Evolutionary conservation across 148 eudicot genomes (phyloP).

Genomic region (Camellia lanceoleosa): DNA sequence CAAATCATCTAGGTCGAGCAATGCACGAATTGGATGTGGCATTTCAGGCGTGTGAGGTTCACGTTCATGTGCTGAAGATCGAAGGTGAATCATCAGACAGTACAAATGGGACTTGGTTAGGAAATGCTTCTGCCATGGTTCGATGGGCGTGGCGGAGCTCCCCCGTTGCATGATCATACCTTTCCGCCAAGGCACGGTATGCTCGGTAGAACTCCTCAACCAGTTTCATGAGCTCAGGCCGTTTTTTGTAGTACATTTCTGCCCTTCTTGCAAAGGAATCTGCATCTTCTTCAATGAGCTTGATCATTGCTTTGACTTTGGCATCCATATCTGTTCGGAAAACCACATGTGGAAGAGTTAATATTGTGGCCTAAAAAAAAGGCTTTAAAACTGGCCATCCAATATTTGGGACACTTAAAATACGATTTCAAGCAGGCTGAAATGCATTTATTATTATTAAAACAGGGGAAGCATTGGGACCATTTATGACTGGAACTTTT

Average conservation of each 20-base stretch:
- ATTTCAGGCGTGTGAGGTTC: constrained; percentile 51
- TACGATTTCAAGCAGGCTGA: neutral
- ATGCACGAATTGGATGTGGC: constrained; percentile 36
- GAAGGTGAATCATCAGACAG: constrained; percentile 64
- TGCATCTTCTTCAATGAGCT: constrained; percentile 98
- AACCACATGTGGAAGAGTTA: constrained; percentile 3
- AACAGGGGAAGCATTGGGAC: constrained; percentile 3
- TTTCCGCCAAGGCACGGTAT: constrained; percentile 93
- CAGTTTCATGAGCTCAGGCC: constrained; percentile 96
- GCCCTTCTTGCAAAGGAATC: constrained; percentile 99
- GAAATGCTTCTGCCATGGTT: constrained; percentile 84
- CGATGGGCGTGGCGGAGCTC: constrained; percentile 91
- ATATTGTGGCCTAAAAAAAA: constrained; percentile 1
- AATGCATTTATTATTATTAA: neutral
- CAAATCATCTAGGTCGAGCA: constrained; percentile 41
- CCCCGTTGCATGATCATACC: constrained; percentile 95
- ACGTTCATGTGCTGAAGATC: constrained; percentile 22
- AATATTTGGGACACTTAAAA: neutral
- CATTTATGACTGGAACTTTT: neutral
- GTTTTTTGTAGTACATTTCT: constrained; percentile 94
- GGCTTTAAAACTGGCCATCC: neutral
- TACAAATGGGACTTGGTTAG: constrained; percentile 61
- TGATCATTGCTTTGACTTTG: constrained; percentile 94
- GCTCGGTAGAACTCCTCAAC: constrained; percentile 99
- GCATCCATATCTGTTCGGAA: constrained; percentile 71